Evolutionary conservation across 2,329 filamentous ascomycete genomes (phyloP), one percentile per base, ranked within the genome.

Genomic region (Rhinocladiella similis): DNA sequence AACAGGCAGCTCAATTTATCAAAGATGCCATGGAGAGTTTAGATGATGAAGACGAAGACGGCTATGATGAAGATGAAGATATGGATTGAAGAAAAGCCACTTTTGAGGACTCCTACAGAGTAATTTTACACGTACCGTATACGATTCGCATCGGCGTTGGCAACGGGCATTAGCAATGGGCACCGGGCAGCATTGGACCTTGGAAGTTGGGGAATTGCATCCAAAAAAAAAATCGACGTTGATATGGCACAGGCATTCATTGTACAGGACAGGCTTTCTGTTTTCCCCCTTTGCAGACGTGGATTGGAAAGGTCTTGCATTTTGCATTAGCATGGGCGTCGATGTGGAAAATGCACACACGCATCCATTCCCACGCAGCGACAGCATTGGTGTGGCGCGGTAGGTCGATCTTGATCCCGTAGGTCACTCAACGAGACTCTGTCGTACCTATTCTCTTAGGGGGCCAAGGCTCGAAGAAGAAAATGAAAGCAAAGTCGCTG

Each of bases 1-100:
- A 53, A 38, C 64, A 96, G 92, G 91, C 93, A 66, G 91, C 90
- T 63, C 88, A 90, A 61, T 88, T 91, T 72, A 97, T 99, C 74
- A 99, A 97, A 75, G 91, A 96, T 71, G 91, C 91, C 16, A 97
- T 99, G 76, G 93, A 97, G 77, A 88, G 87, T 66, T 82, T 97
- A 56, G 91, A 96, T 67, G 87, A 91, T 54, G 87, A 90, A 58
- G 81, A 83, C 19, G 80, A 80, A 14, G 85, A 89, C 56, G 83
- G 86, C 54, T 85, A 89, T 50, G 76, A 77, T 59, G 78, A 80
- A 42, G 76, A 78, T 62, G 79, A 80, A 50, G 75, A 78, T 57
- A 78, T 78, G 66, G 73, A 75, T 56, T 77, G 59, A 73, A 50
- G 53, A 56, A 27, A 16, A 20, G 25, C 7, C 25, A 42, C 14